Evolutionary conservation across 257 asterid genomes (phyloP).

Genomic region (Nicotiana knightiana): DNA sequence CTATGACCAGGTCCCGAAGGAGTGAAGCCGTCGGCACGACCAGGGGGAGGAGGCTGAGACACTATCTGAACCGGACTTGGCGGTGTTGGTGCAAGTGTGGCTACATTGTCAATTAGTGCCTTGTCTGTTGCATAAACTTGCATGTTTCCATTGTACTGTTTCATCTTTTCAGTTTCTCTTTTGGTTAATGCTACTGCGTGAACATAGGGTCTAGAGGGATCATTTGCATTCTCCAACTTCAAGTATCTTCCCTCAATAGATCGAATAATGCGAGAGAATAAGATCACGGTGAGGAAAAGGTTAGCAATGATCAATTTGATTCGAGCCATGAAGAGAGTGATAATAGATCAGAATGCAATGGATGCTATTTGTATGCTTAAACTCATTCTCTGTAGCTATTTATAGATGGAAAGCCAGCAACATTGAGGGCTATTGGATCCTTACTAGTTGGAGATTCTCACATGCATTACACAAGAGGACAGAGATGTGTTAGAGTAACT

Average conservation of each 20-base stretch:
- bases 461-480: background rate
- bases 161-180: background rate
- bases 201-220: background rate
- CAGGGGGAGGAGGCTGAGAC: conserved; percentile 34
- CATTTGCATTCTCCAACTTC: conserved; percentile 12
- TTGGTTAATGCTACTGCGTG: background rate
- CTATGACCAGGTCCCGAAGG: conserved; percentile 19
- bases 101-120: conserved; percentile 5
- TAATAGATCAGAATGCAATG: background rate
- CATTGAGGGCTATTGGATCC: conserved; percentile 19
- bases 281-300: conserved; percentile 28
- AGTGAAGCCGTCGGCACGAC: conserved; percentile 22
- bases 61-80: conserved; percentile 12
- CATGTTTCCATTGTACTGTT: background rate
- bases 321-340: conserved; percentile 30
- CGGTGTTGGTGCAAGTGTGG: conserved; percentile 18
- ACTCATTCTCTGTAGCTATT: conserved; percentile 21
- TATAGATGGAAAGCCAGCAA: conserved; percentile 26
- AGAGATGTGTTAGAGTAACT: background rate
- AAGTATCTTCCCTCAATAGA: conserved; percentile 31
- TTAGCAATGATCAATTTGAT: conserved; percentile 20
- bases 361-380: conserved; percentile 18
- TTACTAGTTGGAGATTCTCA: conserved; percentile 29
- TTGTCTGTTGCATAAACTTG: background rate
- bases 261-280: conserved; percentile 26